Conservation (phyloP, 306 rosid genomes). For the Glycine latifolia region DNA sequence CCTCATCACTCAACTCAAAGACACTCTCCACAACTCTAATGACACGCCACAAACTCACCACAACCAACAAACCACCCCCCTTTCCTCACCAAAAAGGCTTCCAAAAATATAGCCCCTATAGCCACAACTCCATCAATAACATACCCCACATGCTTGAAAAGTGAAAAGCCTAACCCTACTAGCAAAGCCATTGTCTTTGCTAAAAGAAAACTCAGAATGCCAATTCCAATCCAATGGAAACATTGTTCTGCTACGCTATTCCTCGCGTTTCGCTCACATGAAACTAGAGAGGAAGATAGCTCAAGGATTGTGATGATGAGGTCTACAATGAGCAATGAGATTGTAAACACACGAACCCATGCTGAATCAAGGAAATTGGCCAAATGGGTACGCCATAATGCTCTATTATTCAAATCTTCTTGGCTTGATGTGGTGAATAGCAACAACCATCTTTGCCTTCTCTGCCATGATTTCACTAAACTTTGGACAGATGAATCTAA, state of each 20-base stretch:
- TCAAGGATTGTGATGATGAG: slow-evolving; percentile 72
- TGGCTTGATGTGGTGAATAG: slow-evolving; percentile 17
- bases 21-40: slow-evolving; percentile 78
- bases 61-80: slow-evolving; percentile 74
- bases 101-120: slow-evolving; percentile 65
- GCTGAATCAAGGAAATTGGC: slow-evolving; percentile 67
- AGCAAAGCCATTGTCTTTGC: slow-evolving; percentile 51
- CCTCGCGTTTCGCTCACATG: slow-evolving; percentile 41
- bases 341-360: slow-evolving; percentile 48
- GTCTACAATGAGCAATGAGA: slow-evolving; percentile 62
- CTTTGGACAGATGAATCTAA: slow-evolving; percentile 54
- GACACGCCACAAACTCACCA: slow-evolving; percentile 83
- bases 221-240: slow-evolving; percentile 73
- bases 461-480: slow-evolving; percentile 61
- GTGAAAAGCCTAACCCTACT: slow-evolving; percentile 59
- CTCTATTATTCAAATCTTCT: slow-evolving; percentile 41
- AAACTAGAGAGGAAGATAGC: slow-evolving; percentile 63
- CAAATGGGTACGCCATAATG: slow-evolving; percentile 67
- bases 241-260: slow-evolving; percentile 27
- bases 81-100: slow-evolving; percentile 54
- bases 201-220: slow-evolving; percentile 64
- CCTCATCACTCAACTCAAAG: slow-evolving; percentile 79
- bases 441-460: slow-evolving; percentile 61
- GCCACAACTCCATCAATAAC: slow-evolving; percentile 65
- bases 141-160: slow-evolving; percentile 60